Evolutionary conservation across 2,329 filamentous ascomycete genomes (phyloP).

Genomic region (Albifimbria verrucaria): DNA sequence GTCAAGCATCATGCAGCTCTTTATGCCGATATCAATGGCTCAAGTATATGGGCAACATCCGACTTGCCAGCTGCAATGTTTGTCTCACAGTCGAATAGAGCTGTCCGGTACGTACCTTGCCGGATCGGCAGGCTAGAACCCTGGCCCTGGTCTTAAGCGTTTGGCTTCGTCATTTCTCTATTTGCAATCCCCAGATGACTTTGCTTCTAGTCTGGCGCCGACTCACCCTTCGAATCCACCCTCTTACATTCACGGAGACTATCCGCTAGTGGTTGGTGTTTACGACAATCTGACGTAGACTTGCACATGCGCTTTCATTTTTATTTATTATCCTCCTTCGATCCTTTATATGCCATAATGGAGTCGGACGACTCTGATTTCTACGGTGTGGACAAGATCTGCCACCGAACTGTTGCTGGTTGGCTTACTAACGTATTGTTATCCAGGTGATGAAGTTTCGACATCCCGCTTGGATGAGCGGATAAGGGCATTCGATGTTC

Average conservation of each 20-base stretch:
- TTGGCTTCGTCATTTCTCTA: not conserved
- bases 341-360: slow-evolving; percentile 21
- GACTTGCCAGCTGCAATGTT: too few relatives aligned
- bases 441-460: slow-evolving; percentile 52
- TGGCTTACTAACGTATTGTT: not conserved
- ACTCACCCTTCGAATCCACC: not conserved
- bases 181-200: not conserved
- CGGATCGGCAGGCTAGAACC: not conserved
- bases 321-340: not conserved
- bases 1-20: too few relatives aligned
- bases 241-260: not conserved
- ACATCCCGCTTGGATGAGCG: slow-evolving; percentile 45
- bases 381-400: slow-evolving; percentile 40
- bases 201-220: too few relatives aligned
- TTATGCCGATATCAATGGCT: too few relatives aligned
- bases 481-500: slow-evolving; percentile 46
- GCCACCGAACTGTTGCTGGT: not conserved
- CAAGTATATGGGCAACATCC: too few relatives aligned
- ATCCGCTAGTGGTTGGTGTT: not conserved
- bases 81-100: too few relatives aligned
- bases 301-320: too few relatives aligned
- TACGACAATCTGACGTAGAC: not conserved
- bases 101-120: too few relatives aligned
- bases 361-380: slow-evolving; percentile 52
- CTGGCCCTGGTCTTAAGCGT: not conserved